These are phyloP conservation scores for Diaporthe capsici DNA, from an alignment of 2,329 filamentous ascomycete species.

Conservation along the genomic window DNA sequence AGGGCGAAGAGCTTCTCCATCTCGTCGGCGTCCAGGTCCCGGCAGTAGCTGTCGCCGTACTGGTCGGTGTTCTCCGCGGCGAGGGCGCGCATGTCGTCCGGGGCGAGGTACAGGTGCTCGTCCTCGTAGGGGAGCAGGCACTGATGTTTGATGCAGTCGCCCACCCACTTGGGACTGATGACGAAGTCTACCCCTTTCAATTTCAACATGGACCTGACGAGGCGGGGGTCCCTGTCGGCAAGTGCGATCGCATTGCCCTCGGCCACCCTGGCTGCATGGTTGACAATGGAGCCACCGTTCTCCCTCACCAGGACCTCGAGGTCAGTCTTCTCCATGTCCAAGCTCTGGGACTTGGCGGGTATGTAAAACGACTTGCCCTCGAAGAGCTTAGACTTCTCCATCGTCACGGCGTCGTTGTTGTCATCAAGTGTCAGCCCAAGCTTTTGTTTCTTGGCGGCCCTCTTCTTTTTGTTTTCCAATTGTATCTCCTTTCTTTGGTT, in stretches of 20 bases:
- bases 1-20: conserved; percentile 57
- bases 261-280: conserved; percentile 75
- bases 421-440: conserved; percentile 80
- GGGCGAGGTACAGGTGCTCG: conserved; percentile 80
- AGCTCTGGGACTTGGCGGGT: conserved; percentile 80
- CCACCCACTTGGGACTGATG: conserved; percentile 84
- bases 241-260: conserved; percentile 79
- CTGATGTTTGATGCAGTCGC: conserved; percentile 80
- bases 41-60: conserved; percentile 86
- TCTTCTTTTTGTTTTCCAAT: conserved; percentile 76
- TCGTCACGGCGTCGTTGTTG: conserved; percentile 58
- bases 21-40: conserved; percentile 64
- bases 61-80: conserved; percentile 77
- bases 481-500: conserved; percentile 82
- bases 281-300: conserved; percentile 84
- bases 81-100: conserved; percentile 65
- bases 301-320: conserved; percentile 86
- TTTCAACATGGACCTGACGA: conserved; percentile 87
- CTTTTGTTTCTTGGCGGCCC: conserved; percentile 72
- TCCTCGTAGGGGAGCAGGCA: conserved; percentile 75
- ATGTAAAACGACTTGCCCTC: conserved; percentile 85
- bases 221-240: conserved; percentile 84
- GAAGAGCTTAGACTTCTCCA: conserved; percentile 75
- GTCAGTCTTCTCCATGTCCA: conserved; percentile 84
- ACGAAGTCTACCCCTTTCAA: conserved; percentile 75